Evolutionary conservation across 495 filamentous ascomycete genomes (phyloP).

Genomic region (Aspergillus diversus): DNA sequence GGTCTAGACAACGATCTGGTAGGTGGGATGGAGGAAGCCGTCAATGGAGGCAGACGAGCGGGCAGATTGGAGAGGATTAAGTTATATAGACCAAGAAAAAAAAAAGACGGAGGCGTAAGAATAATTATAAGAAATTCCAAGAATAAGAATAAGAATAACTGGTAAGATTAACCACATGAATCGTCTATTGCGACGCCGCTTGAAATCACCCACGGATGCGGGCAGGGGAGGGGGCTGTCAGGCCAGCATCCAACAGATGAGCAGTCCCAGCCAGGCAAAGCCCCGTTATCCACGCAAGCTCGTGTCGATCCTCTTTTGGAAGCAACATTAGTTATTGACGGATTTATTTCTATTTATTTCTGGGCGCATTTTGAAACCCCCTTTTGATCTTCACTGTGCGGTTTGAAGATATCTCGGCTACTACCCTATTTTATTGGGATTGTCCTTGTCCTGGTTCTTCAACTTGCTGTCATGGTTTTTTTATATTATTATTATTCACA

Average conservation of each 20-base stretch:
- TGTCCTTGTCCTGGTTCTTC: too few relatives aligned
- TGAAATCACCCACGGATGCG: constrained; percentile 23
- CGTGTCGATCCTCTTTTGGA: constrained; percentile 24
- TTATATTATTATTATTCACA: too few relatives aligned
- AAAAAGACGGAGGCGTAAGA: not conserved
- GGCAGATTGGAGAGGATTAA: not conserved
- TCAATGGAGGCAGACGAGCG: not conserved
- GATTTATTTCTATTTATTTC: not conserved
- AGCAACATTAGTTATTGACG: constrained; percentile 3
- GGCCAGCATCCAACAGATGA: too few relatives aligned
- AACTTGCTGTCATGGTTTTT: too few relatives aligned
- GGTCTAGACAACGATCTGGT: constrained; percentile 20
- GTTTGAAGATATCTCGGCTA: too few relatives aligned
- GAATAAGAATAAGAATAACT: constrained; percentile 8
- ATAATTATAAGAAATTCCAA: constrained; percentile 5
- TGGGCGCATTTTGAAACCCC: not conserved
- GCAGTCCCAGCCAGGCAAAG: constrained; percentile 23
- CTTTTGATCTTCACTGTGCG: too few relatives aligned
- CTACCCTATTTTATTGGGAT: too few relatives aligned
- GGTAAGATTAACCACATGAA: constrained; percentile 7
- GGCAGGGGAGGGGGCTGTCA: constrained; percentile 6
- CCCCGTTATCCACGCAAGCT: constrained; percentile 36
- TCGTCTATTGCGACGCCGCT: constrained; percentile 14
- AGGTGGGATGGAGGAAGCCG: not conserved
- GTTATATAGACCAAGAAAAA: constrained; percentile 6